These are phyloP conservation scores for Rostrohypoxylon terebratum DNA, from an alignment of 495 filamentous ascomycete species.

Conservation along the genomic window DNA sequence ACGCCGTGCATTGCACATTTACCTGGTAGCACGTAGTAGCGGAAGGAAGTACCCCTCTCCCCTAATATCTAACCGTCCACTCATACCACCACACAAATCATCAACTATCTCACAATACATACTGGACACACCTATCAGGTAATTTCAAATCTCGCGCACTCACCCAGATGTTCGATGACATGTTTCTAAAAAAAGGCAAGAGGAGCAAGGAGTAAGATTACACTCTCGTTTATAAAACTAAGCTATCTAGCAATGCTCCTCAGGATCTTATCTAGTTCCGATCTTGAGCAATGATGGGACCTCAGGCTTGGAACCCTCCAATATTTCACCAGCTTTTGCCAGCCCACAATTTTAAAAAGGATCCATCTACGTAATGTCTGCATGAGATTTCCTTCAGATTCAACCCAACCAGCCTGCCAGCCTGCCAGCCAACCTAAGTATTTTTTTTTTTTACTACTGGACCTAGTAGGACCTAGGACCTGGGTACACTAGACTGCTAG, in stretches of 20 bases:
- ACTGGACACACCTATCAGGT: constrained; percentile 13
- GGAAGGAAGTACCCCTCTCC: constrained; percentile 14
- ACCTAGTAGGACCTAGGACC: too few relatives aligned
- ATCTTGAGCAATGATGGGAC: constrained; percentile 42
- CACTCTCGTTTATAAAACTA: constrained; percentile 15
- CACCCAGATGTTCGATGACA: constrained; percentile 7
- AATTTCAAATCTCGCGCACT: constrained; percentile 23
- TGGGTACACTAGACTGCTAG: background rate
- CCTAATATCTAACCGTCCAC: constrained; percentile 24
- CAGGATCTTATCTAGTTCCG: constrained; percentile 43
- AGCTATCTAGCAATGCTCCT: constrained; percentile 27
- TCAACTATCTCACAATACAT: constrained; percentile 22
- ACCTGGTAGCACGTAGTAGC: background rate
- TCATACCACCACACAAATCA: constrained; percentile 30
- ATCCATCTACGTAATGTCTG: constrained; percentile 43
- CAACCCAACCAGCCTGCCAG: constrained; percentile 21
- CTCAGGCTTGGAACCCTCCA: constrained; percentile 11
- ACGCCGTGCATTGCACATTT: background rate
- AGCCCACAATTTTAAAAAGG: constrained; percentile 38
- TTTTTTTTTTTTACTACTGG: constrained; percentile 5
- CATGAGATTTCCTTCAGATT: constrained; percentile 36
- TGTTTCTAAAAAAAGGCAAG: constrained; percentile 12
- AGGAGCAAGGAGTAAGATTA: constrained; percentile 6
- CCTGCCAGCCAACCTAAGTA: constrained; percentile 21
- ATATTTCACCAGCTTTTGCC: constrained; percentile 17